Base-by-base conservation (phyloP, 169 alveolate species). In the Plasmodium gallinaceum region DNA sequence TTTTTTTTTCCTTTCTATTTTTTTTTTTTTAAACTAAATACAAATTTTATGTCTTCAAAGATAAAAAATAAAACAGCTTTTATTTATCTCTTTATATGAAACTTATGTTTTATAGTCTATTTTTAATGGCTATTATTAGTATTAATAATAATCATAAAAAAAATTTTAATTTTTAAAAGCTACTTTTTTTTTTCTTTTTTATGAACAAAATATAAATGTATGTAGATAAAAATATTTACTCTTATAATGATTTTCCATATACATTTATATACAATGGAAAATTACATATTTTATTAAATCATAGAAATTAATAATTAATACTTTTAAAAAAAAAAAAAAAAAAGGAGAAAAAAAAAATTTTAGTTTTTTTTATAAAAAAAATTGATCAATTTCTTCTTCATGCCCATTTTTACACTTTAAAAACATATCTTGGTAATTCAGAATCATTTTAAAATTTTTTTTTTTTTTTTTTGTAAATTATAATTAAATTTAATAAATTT, bases 391-490 rank as follows among this genome's bases (percentile, higher is more conserved):
- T 71, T 51, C 26, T 71, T 71, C 69, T 52, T 71, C 51, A 58
- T 71, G 68, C 42, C 69, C 83, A 71, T 71, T 71, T 52, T 51
- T 37, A 37, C 42, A 71, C 32, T 71, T 4, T 24, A 7, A 43
- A 24, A 42, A 52, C 22, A 20, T 24, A 52, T 60, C 46, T 71
- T 71, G 37, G 20, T 48, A 71, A 71, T 71, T 54, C 54, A 37
- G 58, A 16, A 71, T 71, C 68, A 71, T 71, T 71, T 51, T 71
- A 48, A 71, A 8, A 7, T 71, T 6, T 10, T 71, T 48, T 71
- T 26, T 9, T 62, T 26, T 24, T 8, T 62, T 62, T 24, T 62
- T 8, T 45, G 26, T 62, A 9, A 10, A 48, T 2, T 48, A 10
- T 10, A 48, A 9, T 14, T 14, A 48, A 48, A 10, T 48, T 48